These are phyloP conservation scores for Paramyrothecium roridum DNA, from an alignment of 2,329 filamentous ascomycete genomes.

Conservation along the genomic window DNA sequence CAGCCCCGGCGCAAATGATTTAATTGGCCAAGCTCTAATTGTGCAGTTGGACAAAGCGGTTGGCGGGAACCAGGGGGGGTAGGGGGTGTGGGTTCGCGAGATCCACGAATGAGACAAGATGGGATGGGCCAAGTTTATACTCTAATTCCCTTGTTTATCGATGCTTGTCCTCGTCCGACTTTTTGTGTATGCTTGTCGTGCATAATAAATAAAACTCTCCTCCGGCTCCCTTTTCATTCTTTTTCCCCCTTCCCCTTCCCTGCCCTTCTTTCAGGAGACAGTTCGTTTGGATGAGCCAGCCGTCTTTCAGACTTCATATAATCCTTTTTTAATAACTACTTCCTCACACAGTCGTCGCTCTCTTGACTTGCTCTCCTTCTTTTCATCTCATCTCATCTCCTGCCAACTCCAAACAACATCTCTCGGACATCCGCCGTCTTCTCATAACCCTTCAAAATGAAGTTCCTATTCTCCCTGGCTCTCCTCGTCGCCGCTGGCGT, in stretches of 20 bases:
- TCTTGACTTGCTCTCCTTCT: constrained; percentile 1
- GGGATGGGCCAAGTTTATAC: background rate
- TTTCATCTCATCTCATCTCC: background rate
- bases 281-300: background rate
- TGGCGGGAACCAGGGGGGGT: too few relatives aligned
- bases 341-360: background rate
- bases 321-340: background rate
- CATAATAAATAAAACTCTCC: background rate
- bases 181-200: background rate
- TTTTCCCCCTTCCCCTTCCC: constrained; percentile 6
- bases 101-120: background rate
- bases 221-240: constrained; percentile 7
- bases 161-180: background rate
- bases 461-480: constrained; percentile 39
- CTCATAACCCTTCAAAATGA: constrained; percentile 33
- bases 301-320: background rate
- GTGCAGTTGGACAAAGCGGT: background rate
- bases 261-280: constrained; percentile 2
- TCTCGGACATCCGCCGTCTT: constrained; percentile 2
- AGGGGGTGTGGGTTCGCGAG: background rate
- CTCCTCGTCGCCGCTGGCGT: constrained; percentile 32
- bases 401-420: background rate
- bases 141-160: background rate
- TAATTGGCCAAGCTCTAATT: background rate
- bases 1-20: too few relatives aligned